Evolutionary conservation across 495 filamentous ascomycete species (phyloP).

Genomic region (Annulohypoxylon bovei): DNA sequence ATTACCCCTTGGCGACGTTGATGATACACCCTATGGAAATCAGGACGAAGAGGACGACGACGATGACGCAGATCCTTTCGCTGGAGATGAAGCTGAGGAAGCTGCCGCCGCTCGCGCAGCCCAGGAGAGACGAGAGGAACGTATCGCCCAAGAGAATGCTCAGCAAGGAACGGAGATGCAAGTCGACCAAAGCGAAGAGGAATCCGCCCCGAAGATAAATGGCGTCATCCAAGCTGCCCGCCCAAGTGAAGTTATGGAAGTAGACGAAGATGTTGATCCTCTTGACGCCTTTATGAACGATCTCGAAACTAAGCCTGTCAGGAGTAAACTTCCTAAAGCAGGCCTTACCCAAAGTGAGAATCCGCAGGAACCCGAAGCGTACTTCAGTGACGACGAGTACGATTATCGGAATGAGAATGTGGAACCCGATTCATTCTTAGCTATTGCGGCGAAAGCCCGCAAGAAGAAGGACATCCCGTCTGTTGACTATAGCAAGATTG

Average conservation of each 20-base stretch:
- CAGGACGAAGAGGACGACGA: slow-evolving; percentile 72
- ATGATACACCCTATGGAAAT: slow-evolving; percentile 66
- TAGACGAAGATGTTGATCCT: slow-evolving; percentile 81
- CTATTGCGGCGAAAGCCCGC: slow-evolving; percentile 81
- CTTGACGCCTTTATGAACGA: slow-evolving; percentile 96
- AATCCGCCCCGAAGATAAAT: slow-evolving; percentile 41
- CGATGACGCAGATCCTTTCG: slow-evolving; percentile 79
- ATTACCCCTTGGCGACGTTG: slow-evolving; percentile 70
- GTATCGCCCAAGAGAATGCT: slow-evolving; percentile 59
- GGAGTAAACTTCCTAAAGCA: slow-evolving; percentile 27
- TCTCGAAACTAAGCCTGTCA: slow-evolving; percentile 63
- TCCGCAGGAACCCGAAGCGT: slow-evolving; percentile 76
- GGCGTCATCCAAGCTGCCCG: slow-evolving; percentile 26
- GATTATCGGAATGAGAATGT: slow-evolving; percentile 79
- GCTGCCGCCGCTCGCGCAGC: slow-evolving; percentile 83
- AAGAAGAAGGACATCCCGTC: slow-evolving; percentile 96
- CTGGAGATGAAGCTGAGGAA: slow-evolving; percentile 84
- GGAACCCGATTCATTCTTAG: slow-evolving; percentile 81
- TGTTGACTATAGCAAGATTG: slow-evolving; percentile 84
- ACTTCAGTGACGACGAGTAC: slow-evolving; percentile 85
- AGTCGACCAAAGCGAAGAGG: slow-evolving; percentile 54
- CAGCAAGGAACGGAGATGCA: slow-evolving; percentile 61
- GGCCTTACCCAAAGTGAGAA: slow-evolving; percentile 46
- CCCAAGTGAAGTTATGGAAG: slow-evolving; percentile 49
- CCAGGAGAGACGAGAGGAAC: slow-evolving; percentile 61